These are phyloP conservation scores for Tolypocladium cylindrosporum DNA, from an alignment of 2,329 filamentous ascomycete species.

Conservation along the genomic window DNA sequence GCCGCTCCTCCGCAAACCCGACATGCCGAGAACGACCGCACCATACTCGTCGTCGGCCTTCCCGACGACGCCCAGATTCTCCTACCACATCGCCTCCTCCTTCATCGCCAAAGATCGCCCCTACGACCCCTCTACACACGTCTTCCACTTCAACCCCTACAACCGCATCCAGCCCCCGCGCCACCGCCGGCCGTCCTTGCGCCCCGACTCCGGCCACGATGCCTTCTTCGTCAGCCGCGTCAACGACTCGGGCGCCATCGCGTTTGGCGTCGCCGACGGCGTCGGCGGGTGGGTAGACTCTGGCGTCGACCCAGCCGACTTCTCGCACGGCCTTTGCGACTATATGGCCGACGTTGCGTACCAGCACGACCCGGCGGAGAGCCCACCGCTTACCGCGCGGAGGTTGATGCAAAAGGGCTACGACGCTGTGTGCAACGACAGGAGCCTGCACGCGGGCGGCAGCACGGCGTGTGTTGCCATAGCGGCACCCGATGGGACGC, in stretches of 20 bases:
- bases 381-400: constrained; percentile 45
- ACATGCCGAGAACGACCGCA: not conserved
- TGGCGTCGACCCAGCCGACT: constrained; percentile 87
- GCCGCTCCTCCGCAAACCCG: not conserved
- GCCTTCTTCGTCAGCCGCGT: constrained; percentile 85
- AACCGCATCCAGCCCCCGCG: constrained; percentile 43
- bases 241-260: constrained; percentile 61
- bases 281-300: constrained; percentile 93
- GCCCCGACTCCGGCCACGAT: constrained; percentile 82
- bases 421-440: constrained; percentile 67
- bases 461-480: constrained; percentile 89
- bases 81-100: constrained; percentile 63
- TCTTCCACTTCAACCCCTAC: constrained; percentile 63
- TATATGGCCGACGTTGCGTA: constrained; percentile 78
- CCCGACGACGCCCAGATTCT: constrained; percentile 32
- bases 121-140: constrained; percentile 58
- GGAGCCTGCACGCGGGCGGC: constrained; percentile 67
- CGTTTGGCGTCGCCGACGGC: constrained; percentile 86
- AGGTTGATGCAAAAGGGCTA: constrained; percentile 76
- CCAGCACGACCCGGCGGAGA: constrained; percentile 33
- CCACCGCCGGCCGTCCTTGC: constrained; percentile 24
- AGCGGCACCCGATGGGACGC: constrained; percentile 57
- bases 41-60: constrained; percentile 5
- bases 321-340: constrained; percentile 86
- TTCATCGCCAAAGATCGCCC: constrained; percentile 63